A percentile compares a stretch with the other conserved stretches of the same genome.
Conservation (phyloP, 148 eudicot genomes). For the Diospyros lotus region DNA sequence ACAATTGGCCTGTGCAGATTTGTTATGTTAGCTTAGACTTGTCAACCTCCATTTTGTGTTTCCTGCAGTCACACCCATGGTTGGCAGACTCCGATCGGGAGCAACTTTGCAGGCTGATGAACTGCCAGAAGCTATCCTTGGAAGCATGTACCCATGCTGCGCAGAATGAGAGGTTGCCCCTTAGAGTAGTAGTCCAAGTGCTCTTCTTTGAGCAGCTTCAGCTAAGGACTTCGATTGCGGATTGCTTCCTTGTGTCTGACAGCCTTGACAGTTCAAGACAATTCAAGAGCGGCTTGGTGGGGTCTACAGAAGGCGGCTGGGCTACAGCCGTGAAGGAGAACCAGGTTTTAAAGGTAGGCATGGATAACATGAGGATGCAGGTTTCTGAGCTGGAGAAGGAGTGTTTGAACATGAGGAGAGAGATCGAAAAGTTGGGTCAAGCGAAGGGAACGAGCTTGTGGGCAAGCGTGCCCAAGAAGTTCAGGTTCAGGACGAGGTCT, state of each 20-base stretch:
- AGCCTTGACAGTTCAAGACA: slow-evolving; percentile 29
- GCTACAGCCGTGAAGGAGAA: slow-evolving; percentile 18
- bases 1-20: neutral
- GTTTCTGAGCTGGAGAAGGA: slow-evolving; percentile 44
- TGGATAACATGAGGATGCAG: slow-evolving; percentile 38
- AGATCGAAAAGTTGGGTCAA: slow-evolving; percentile 59
- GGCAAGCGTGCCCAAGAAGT: slow-evolving; percentile 58
- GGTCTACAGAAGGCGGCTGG: slow-evolving; percentile 13
- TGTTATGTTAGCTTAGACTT: neutral
- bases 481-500: slow-evolving; percentile 60
- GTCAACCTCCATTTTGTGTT: neutral
- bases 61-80: slow-evolving; percentile 49
- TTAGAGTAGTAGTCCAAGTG: slow-evolving; percentile 45
- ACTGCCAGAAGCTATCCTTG: slow-evolving; percentile 44
- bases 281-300: slow-evolving; percentile 15
- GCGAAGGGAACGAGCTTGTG: slow-evolving; percentile 44
- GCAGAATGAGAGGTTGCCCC: slow-evolving; percentile 49
- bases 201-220: slow-evolving; percentile 53
- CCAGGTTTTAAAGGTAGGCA: slow-evolving; percentile 22
- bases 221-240: slow-evolving; percentile 37
- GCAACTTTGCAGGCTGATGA: slow-evolving; percentile 41
- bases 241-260: slow-evolving; percentile 39
- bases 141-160: slow-evolving; percentile 55
- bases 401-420: slow-evolving; percentile 69
- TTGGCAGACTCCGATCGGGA: slow-evolving; percentile 43